Evolutionary conservation across 495 filamentous ascomycete genomes (phyloP), one percentile per base, ranked within the genome.

Genomic region (Pseudomonodictys pantanalensis): DNA sequence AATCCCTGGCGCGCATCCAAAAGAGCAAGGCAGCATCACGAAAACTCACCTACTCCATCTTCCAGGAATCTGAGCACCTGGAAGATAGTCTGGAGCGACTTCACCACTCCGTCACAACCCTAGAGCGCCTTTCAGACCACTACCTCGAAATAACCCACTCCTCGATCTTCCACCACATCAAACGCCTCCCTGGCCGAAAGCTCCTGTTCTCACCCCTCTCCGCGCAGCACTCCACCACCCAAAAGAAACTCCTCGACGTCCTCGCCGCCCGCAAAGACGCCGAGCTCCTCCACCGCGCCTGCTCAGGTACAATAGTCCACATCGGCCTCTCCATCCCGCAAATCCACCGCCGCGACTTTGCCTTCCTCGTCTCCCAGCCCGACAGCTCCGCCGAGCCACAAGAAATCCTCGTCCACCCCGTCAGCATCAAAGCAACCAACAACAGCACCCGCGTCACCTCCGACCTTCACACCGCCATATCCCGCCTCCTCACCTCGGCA

Each of bases 331-430:
- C 24, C 23, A 45, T 56, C 6, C 58, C 58, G 1, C 58, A 62
- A 24, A 62, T 62, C 11, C 44, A 56, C 32, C 29, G 41, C 30
- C 58, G 58, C 7, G 58, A 62, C 52, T 62, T 62, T 25, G 58
- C 58, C 10, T 62, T 62, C 23, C 49, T 62, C 6, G 42, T 62
- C 25, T 22, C 51, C 3, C 20, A 42, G 9, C 12, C 20, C 9
- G 52, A 35, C 2, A 15, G 23, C 0, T 43, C 33, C n/a, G n/a
- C n/a, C n/a, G n/a, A n/a, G n/a, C n/a, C n/a, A 7, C 58, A 62
- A 1, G 58, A 62, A 35, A 33, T 62, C 22, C 52, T 56, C 3
- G 33, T 49, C 11, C 58, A 62, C 26, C 58, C 58, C 0, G 35
- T 62, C 18, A 53, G 24, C 11, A 47, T 62, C 29, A 53, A 48